Evolutionary conservation across 176 grass and related monocot genomes (phyloP).

Genomic region (Raddia guianensis): DNA sequence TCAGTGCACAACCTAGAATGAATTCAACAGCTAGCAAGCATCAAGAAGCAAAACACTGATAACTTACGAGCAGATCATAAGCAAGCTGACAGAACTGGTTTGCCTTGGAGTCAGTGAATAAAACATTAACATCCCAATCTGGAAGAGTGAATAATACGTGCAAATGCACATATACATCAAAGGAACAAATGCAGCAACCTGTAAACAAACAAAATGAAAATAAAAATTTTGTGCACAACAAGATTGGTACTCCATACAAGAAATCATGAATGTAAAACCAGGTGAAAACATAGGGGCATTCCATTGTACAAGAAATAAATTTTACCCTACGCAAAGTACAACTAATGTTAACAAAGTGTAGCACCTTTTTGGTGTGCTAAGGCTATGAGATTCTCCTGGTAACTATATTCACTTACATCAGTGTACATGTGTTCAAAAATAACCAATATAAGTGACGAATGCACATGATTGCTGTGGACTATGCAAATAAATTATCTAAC

Average conservation of each 20-base stretch:
- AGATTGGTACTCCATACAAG: neutral
- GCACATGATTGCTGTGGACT: neutral
- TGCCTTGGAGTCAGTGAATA: conserved; percentile 96
- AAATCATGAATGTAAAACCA: conserved; percentile 8
- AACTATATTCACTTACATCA: conserved; percentile 27
- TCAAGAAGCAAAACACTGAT: conserved; percentile 26
- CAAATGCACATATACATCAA: conserved; percentile 99
- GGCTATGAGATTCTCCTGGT: neutral
- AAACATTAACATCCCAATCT: conserved; percentile 99
- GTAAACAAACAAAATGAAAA: conserved; percentile 36
- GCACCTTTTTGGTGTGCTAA: neutral
- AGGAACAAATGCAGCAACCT: conserved; percentile 95
- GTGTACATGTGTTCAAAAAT: conserved; percentile 23
- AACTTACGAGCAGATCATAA: conserved; percentile 99
- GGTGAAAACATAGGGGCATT: neutral
- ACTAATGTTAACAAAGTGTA: neutral
- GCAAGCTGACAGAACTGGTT: conserved; percentile 96
- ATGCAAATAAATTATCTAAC: conserved; percentile 32
- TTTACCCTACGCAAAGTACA: neutral
- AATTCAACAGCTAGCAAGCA: conserved; percentile 29
- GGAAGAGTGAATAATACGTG: conserved; percentile 98
- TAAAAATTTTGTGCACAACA: neutral
- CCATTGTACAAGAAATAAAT: neutral
- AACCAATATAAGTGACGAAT: conserved; percentile 17
- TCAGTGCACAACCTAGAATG: conserved; percentile 19